A percentile compares a stretch with the other conserved stretches of the same genome.
Evolutionary conservation across 805 yeast genomes (phyloP).

Genomic region (Metschnikowia gruessii): DNA sequence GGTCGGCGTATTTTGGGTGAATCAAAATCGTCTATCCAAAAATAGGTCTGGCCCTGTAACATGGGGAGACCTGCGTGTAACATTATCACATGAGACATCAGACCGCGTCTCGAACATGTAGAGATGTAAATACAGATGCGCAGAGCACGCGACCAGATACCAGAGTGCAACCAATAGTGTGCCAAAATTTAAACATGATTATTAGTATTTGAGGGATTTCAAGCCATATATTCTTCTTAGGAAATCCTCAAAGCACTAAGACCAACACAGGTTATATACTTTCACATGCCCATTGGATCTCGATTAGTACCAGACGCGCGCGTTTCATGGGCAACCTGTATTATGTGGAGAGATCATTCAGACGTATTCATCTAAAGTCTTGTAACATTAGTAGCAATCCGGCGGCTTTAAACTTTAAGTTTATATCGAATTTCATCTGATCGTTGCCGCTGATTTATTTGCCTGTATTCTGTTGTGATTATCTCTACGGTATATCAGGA

Average conservation of each 20-base stretch:
- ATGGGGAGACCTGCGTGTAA: neutral
- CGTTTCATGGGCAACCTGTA: neutral
- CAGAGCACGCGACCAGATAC: neutral
- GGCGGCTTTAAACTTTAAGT: too few species aligned
- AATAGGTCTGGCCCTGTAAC: neutral
- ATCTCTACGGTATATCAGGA: too few species aligned
- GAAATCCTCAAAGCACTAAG: too few species aligned
- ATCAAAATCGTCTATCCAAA: neutral
- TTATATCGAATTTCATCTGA: too few species aligned
- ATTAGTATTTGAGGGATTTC: too few species aligned
- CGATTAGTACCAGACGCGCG: too few species aligned
- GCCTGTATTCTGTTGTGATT: too few species aligned
- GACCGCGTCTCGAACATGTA: slow-evolving; percentile 1
- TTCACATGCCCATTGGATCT: too few species aligned
- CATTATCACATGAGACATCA: neutral
- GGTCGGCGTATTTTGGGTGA: neutral
- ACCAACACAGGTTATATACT: too few species aligned
- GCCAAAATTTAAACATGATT: neutral
- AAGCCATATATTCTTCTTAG: neutral
- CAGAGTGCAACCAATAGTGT: neutral
- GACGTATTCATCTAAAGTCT: too few species aligned
- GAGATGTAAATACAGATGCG: neutral
- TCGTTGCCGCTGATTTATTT: too few species aligned
- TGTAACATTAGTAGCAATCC: too few species aligned
- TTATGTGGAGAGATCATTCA: neutral